Conservation (phyloP, 352 stramenopile species). For the Phytopythium aichiense region DNA sequence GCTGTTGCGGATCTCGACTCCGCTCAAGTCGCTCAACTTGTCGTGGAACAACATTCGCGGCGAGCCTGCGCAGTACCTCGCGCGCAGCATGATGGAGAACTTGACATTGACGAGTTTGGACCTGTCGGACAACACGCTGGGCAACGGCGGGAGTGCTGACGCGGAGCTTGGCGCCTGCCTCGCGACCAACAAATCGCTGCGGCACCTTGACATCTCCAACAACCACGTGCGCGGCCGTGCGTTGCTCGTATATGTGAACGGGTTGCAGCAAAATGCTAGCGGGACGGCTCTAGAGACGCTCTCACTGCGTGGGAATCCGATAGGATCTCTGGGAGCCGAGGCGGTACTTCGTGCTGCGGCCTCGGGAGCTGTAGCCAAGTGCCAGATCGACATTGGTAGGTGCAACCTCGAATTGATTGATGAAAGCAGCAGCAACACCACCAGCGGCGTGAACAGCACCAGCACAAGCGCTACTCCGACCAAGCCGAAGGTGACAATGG, state of each 20-base stretch:
- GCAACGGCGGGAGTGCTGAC: conserved; percentile 62
- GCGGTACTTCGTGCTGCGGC: conserved; percentile 51
- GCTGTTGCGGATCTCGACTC: conserved; percentile 55
- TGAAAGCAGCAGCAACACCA: background rate
- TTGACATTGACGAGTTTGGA: conserved; percentile 55
- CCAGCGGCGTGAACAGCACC: background rate
- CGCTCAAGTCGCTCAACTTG: conserved; percentile 53
- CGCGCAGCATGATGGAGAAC: conserved; percentile 71
- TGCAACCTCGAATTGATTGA: conserved; percentile 69
- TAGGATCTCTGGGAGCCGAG: conserved; percentile 54
- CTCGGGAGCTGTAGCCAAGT: conserved; percentile 38
- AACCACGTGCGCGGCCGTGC: conserved; percentile 66
- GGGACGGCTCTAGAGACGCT: conserved; percentile 36
- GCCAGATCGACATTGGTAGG: conserved; percentile 57
- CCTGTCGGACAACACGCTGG: conserved; percentile 69
- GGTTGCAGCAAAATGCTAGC: conserved; percentile 43
- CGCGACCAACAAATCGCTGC: conserved; percentile 62
- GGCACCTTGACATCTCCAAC: conserved; percentile 54
- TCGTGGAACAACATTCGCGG: conserved; percentile 78
- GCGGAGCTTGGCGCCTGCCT: conserved; percentile 57
- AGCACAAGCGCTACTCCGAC: background rate
- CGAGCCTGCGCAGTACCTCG: conserved; percentile 56
- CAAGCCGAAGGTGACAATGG: background rate
- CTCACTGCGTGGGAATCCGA: conserved; percentile 61
- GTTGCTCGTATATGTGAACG: conserved; percentile 57